Conservation (phyloP, 306 rosid genomes). For the Morella rubra region DNA sequence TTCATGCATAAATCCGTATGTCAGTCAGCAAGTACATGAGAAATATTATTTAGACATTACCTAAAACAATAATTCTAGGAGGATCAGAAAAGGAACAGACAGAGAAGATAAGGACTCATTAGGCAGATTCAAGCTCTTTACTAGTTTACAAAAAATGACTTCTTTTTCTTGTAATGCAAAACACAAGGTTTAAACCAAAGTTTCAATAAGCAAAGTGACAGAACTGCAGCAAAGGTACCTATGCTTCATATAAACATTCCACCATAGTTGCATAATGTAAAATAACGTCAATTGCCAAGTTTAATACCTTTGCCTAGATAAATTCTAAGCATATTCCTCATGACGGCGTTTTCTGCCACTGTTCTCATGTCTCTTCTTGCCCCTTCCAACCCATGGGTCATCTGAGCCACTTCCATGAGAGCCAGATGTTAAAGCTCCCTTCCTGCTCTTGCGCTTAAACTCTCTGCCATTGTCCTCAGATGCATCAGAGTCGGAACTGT, state of each 20-base stretch:
- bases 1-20: not conserved
- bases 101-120: too few species aligned
- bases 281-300: not conserved
- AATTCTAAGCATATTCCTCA: constrained; percentile 42
- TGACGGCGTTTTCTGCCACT: constrained; percentile 47
- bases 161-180: not conserved
- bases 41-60: not conserved
- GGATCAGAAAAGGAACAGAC: not conserved
- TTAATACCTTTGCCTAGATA: not conserved
- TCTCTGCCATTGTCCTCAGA: constrained; percentile 52
- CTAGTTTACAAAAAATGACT: not conserved
- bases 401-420: constrained; percentile 46
- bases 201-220: constrained; percentile 13
- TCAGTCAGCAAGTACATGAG: not conserved
- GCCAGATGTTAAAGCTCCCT: constrained; percentile 46
- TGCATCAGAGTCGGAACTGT: constrained; percentile 60
- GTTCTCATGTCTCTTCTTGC: constrained; percentile 59
- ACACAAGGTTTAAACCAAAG: not conserved
- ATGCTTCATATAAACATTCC: not conserved
- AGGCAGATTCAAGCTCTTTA: not conserved
- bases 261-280: not conserved
- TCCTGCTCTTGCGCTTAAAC: constrained; percentile 56
- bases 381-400: constrained; percentile 55
- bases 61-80: not conserved
- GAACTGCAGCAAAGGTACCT: constrained; percentile 1